Evolutionary conservation across 257 asterid genomes (phyloP).

Genomic region (Solanum virginianum): DNA sequence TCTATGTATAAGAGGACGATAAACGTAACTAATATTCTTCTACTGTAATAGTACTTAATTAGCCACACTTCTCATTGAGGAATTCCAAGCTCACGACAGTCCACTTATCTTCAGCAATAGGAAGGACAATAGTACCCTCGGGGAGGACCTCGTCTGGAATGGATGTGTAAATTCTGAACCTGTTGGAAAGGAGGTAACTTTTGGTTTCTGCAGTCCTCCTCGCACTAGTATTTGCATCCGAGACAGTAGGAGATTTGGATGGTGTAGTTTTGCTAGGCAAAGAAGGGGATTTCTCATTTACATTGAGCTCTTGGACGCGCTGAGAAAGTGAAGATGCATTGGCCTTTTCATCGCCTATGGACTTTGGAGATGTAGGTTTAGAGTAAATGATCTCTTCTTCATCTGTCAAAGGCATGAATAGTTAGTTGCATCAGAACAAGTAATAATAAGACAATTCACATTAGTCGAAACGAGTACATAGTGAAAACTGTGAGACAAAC

Average conservation of each 20-base stretch:
- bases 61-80: constrained; percentile 4
- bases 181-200: constrained; percentile 21
- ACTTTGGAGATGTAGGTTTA: neutral
- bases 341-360: neutral
- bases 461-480: neutral
- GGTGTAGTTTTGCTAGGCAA: neutral
- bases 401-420: neutral
- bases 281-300: neutral
- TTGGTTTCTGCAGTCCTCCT: neutral
- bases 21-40: neutral
- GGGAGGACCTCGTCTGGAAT: constrained; percentile 23
- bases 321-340: neutral
- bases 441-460: neutral
- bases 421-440: neutral
- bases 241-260: neutral
- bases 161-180: constrained; percentile 25
- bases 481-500: neutral
- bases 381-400: neutral
- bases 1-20: neutral
- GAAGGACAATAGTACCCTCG: constrained; percentile 24
- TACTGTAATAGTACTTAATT: neutral
- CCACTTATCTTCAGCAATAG: constrained; percentile 33
- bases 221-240: neutral
- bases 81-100: constrained; percentile 26
- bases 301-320: neutral